Evolutionary conservation across 495 filamentous ascomycete species (phyloP), one percentile per base, ranked within the genome.

Genomic region (Penicillium salamii): DNA sequence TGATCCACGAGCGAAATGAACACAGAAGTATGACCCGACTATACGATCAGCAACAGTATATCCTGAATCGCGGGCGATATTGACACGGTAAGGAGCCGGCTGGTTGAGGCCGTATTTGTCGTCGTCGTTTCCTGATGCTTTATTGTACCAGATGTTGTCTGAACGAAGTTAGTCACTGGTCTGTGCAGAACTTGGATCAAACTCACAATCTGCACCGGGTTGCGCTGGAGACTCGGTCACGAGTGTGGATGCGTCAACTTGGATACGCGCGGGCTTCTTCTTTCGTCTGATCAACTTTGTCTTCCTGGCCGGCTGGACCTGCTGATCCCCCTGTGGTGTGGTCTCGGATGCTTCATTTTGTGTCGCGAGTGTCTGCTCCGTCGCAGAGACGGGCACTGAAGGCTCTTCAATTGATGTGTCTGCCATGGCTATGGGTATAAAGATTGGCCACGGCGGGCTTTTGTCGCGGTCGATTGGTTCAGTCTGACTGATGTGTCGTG

Each of bases 1-100:
- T 29, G 92, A 65, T 2, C 90, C 90, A 11, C 83, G 70, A 6
- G 90, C 90, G 61, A 97, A 97, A 66, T 91, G 95, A 1, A 97
- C 75, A 36, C 93, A 98, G 66, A 97, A 97, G 69, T 88, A 96
- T 21, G 80, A 85, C 0, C 93, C 93, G 0, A 77, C 55, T 3
- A 86, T 79, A 35, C 82, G 83, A 71, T 98, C 95, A 9, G 89
- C 93, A 49, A 82, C 80, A 7, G 93, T 98, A 62, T 95, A 97
- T 12, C 93, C 93, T 8, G 78, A 81, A 64, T 98, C 93, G 31
- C 72, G 78, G 3, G 83, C 81, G 23, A 97, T 75, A 61, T 90
- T 90, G 72, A 91, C 96, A 26, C 95, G 84, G 4, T 79, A 79
- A 24, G 82, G 77, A 1, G 93, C 91, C 41, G 81, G 80, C 29